Percentiles rank a stretch among this genome's conserved stretches.
These are phyloP conservation scores for Myxozyma nipponensis DNA, from an alignment of 805 yeast species.

Conservation along the genomic window DNA sequence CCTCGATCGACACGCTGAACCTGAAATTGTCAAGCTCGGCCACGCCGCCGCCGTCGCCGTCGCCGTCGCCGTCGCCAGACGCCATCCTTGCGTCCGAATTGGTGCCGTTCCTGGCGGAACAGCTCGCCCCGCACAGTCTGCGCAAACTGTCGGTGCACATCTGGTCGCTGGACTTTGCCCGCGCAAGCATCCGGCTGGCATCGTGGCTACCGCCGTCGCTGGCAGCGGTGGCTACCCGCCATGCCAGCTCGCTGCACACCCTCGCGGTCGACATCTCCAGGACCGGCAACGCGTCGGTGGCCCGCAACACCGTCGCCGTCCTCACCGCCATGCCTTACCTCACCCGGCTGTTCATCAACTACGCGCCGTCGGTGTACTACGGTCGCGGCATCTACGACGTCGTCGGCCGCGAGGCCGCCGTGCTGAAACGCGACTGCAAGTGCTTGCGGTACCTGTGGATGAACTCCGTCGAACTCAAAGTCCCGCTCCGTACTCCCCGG, in stretches of 20 bases:
- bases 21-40: constrained; percentile 3
- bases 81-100: not conserved
- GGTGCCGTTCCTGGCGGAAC: not conserved
- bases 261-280: constrained; percentile 25
- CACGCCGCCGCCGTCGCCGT: not conserved
- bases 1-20: constrained; percentile 17
- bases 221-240: not conserved
- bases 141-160: constrained; percentile 23
- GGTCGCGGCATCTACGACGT: constrained; percentile 24
- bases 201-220: constrained; percentile 19
- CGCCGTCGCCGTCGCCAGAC: not conserved
- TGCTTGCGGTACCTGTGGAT: constrained; percentile 19
- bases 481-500: constrained; percentile 6
- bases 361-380: constrained; percentile 24
- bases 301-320: constrained; percentile 10
- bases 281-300: constrained; percentile 3
- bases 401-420: constrained; percentile 17
- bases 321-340: constrained; percentile 1
- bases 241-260: constrained; percentile 1
- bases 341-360: constrained; percentile 14
- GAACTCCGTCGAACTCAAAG: constrained; percentile 21
- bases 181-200: constrained; percentile 12
- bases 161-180: constrained; percentile 22
- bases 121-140: not conserved
- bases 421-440: constrained; percentile 15